These are phyloP conservation scores for Hyphopichia wangnamkhiaoensis DNA, from an alignment of 1,139 yeast species.

Conservation along the genomic window DNA sequence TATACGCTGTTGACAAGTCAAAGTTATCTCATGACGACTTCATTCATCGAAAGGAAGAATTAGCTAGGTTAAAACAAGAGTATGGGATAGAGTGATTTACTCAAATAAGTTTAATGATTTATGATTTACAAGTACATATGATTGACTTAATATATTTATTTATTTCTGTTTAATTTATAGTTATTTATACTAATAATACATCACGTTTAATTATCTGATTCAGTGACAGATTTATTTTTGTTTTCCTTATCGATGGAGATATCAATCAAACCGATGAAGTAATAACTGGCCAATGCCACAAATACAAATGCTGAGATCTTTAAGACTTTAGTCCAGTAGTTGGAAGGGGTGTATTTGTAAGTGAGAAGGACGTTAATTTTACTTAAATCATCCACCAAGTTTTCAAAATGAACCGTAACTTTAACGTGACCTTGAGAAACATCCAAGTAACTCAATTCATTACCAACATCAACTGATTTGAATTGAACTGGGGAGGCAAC, in stretches of 20 bases:
- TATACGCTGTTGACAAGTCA: slow-evolving; percentile 44
- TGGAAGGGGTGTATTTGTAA: slow-evolving; percentile 59
- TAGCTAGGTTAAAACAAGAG: slow-evolving; percentile 18
- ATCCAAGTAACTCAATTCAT: slow-evolving; percentile 73
- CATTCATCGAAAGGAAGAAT: slow-evolving; percentile 18
- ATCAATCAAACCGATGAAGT: slow-evolving; percentile 45
- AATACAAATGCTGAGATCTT: slow-evolving; percentile 67
- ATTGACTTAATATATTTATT: neutral
- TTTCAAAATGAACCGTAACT: slow-evolving; percentile 59
- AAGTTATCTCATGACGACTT: slow-evolving; percentile 24
- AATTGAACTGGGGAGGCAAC: slow-evolving; percentile 59
- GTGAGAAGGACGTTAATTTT: slow-evolving; percentile 57
- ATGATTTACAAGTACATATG: neutral
- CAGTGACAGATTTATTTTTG: neutral
- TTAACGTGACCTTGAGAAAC: slow-evolving; percentile 77
- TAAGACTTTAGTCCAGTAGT: slow-evolving; percentile 64
- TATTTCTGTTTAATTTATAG: neutral
- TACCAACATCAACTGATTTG: slow-evolving; percentile 31
- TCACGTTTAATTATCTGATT: neutral
- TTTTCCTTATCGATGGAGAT: slow-evolving; percentile 26
- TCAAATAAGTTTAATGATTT: too few species aligned
- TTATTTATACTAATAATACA: neutral
- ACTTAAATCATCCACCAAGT: slow-evolving; percentile 71
- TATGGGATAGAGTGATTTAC: slow-evolving; percentile 9
- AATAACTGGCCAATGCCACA: slow-evolving; percentile 60